Evolutionary conservation across 805 yeast genomes (phyloP).

Genomic region (Saccharomycopsis oosterbeekiorum): DNA sequence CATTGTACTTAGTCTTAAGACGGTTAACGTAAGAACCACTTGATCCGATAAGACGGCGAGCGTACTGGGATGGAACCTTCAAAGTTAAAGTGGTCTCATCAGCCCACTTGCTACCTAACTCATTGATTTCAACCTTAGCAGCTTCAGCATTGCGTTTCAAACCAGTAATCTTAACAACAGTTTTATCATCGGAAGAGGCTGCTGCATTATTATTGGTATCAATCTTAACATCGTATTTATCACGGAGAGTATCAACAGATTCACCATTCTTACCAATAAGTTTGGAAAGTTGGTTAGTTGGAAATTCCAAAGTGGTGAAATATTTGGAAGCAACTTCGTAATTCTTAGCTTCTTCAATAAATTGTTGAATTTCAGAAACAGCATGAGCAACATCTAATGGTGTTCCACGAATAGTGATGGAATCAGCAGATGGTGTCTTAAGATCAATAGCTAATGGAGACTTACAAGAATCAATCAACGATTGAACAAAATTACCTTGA

Average conservation of each 20-base stretch:
- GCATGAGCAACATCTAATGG: slow-evolving; percentile 50
- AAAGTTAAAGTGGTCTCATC: slow-evolving; percentile 66
- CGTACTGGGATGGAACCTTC: slow-evolving; percentile 66
- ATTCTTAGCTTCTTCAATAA: slow-evolving; percentile 47
- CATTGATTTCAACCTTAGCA: slow-evolving; percentile 49
- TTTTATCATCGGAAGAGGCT: slow-evolving; percentile 26
- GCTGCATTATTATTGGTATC: slow-evolving; percentile 54
- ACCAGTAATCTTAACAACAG: slow-evolving; percentile 60
- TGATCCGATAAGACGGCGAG: slow-evolving; percentile 74
- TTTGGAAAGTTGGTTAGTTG: slow-evolving; percentile 59
- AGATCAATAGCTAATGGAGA: slow-evolving; percentile 38
- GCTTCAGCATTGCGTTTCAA: slow-evolving; percentile 67
- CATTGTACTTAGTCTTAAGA: slow-evolving; percentile 80
- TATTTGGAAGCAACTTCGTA: slow-evolving; percentile 37
- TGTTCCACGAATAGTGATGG: slow-evolving; percentile 62
- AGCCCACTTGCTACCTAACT: slow-evolving; percentile 63
- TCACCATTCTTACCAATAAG: slow-evolving; percentile 88
- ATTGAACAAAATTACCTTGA: slow-evolving; percentile 11
- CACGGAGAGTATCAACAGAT: slow-evolving; percentile 54
- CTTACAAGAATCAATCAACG: slow-evolving; percentile 27
- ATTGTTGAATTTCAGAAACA: slow-evolving; percentile 39
- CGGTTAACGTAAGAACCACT: slow-evolving; percentile 74
- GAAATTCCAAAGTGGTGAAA: slow-evolving; percentile 45
- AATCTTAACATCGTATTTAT: slow-evolving; percentile 64
- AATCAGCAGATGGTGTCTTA: slow-evolving; percentile 39